Evolutionary conservation across 2,329 filamentous ascomycete genomes (phyloP).

Genomic region (Fusarium coicis): DNA sequence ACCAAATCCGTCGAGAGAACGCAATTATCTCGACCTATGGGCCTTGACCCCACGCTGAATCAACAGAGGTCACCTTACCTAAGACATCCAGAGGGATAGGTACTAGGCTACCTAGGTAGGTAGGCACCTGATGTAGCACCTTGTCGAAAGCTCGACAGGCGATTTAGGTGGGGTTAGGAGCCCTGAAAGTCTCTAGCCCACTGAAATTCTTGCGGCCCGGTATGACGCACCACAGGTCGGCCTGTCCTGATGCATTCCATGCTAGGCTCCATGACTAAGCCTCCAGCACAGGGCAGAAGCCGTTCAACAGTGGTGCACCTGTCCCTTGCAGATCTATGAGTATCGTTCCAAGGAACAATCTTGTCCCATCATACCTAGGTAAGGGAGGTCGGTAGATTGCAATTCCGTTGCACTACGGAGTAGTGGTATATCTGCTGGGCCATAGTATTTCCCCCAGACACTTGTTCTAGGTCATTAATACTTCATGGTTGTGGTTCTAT

Average conservation of each 20-base stretch:
- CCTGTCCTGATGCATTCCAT: background rate
- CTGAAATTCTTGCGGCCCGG: background rate
- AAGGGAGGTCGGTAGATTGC: background rate
- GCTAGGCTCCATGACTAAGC: background rate
- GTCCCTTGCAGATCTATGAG: slow-evolving; percentile 15
- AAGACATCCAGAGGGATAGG: background rate
- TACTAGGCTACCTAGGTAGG: too few relatives aligned
- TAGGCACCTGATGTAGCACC: background rate
- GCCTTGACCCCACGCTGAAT: slow-evolving; percentile 38
- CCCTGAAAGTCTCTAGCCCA: slow-evolving; percentile 26
- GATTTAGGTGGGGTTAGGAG: slow-evolving; percentile 36
- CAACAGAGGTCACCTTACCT: slow-evolving; percentile 27
- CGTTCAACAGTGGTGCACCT: slow-evolving; percentile 20
- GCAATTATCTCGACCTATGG: slow-evolving; percentile 35
- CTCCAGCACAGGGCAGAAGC: background rate
- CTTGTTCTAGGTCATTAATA: background rate
- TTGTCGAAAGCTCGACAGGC: slow-evolving; percentile 10
- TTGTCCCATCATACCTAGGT: background rate
- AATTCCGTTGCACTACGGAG: background rate
- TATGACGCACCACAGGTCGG: slow-evolving; percentile 25
- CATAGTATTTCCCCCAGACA: background rate
- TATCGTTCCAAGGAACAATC: background rate
- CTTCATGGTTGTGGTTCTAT: background rate
- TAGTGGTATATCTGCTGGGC: background rate
- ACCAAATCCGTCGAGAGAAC: slow-evolving; percentile 35